A percentile compares a stretch with the other conserved stretches of the same genome.
Evolutionary conservation across 2,329 filamentous ascomycete species (phyloP).

Genomic region (Pseudocercospora cruenta): DNA sequence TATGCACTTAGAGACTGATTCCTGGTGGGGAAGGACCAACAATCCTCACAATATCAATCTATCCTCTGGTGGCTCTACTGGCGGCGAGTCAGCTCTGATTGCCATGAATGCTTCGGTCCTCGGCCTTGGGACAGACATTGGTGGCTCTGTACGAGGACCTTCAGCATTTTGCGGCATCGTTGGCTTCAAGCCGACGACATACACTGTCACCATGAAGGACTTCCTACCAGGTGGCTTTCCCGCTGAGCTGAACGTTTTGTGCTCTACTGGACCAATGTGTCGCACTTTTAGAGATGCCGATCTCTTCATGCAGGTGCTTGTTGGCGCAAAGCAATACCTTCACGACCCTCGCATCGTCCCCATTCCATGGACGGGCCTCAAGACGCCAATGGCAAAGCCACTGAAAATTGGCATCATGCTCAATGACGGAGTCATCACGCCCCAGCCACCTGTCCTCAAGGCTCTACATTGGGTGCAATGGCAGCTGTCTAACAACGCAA

Average conservation of each 20-base stretch:
- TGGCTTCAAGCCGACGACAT: slow-evolving; percentile 38
- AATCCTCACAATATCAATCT: slow-evolving; percentile 28
- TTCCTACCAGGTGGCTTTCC: slow-evolving; percentile 22
- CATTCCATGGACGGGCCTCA: slow-evolving; percentile 23
- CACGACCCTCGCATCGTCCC: slow-evolving; percentile 24
- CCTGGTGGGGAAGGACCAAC: slow-evolving; percentile 12
- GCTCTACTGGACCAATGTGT: slow-evolving; percentile 24
- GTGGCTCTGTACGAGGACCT: slow-evolving; percentile 71
- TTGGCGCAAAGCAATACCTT: slow-evolving; percentile 19
- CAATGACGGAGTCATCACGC: slow-evolving; percentile 22
- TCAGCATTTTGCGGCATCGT: slow-evolving; percentile 67
- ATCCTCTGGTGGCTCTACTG: slow-evolving; percentile 22
- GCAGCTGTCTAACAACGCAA: neutral
- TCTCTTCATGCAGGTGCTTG: slow-evolving; percentile 19
- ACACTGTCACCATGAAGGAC: slow-evolving; percentile 22
- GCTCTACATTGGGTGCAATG: slow-evolving; percentile 20
- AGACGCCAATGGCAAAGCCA: slow-evolving; percentile 9
- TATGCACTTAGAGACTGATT: slow-evolving; percentile 26
- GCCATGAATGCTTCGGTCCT: slow-evolving; percentile 62
- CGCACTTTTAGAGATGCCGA: slow-evolving; percentile 23
- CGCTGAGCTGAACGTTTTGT: slow-evolving; percentile 27
- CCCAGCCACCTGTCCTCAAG: slow-evolving; percentile 23
- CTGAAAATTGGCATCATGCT: slow-evolving; percentile 26
- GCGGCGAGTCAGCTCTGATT: slow-evolving; percentile 53
- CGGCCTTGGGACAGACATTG: slow-evolving; percentile 65